phyloP scores from a whole-genome alignment of 257 asterid species.

The Solanum pimpinellifolium region DNA sequence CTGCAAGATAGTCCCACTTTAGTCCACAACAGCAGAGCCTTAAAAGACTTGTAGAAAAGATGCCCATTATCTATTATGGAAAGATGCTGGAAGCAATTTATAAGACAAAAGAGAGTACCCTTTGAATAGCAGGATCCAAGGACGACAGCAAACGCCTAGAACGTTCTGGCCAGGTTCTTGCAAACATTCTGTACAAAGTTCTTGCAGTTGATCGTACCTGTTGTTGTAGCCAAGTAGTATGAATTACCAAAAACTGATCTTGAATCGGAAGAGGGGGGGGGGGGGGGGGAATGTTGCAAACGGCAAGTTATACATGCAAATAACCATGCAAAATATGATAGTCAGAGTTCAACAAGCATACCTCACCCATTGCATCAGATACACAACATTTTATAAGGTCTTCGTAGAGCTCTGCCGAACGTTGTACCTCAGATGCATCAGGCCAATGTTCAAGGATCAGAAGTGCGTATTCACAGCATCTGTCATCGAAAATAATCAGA shows the following conservation, averaged over 20 bases:
- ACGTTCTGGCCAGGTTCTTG: slow-evolving; percentile 99
- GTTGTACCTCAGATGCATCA: slow-evolving; percentile 97
- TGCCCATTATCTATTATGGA: neutral
- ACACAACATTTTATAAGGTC: slow-evolving; percentile 90
- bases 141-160: slow-evolving; percentile 74
- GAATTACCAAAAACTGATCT: neutral
- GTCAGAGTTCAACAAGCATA: slow-evolving; percentile 5
- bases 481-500: slow-evolving; percentile 5
- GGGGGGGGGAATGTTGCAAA: neutral
- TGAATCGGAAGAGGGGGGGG: neutral
- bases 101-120: slow-evolving; percentile 41
- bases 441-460: slow-evolving; percentile 95
- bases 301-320: neutral
- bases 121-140: slow-evolving; percentile 90
- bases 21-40: neutral
- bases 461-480: slow-evolving; percentile 98
- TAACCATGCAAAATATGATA: neutral
- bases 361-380: slow-evolving; percentile 99
- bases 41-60: neutral
- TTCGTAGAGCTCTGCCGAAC: slow-evolving; percentile 85
- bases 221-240: neutral
- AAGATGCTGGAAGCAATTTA: neutral
- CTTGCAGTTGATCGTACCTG: slow-evolving; percentile 98
- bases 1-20: slow-evolving; percentile 17
- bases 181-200: slow-evolving; percentile 88